Percentiles rank a stretch among this genome's conserved stretches.
Evolutionary conservation across 2,329 filamentous ascomycete species (phyloP).

Genomic region (Chaetothyriales sp.): DNA sequence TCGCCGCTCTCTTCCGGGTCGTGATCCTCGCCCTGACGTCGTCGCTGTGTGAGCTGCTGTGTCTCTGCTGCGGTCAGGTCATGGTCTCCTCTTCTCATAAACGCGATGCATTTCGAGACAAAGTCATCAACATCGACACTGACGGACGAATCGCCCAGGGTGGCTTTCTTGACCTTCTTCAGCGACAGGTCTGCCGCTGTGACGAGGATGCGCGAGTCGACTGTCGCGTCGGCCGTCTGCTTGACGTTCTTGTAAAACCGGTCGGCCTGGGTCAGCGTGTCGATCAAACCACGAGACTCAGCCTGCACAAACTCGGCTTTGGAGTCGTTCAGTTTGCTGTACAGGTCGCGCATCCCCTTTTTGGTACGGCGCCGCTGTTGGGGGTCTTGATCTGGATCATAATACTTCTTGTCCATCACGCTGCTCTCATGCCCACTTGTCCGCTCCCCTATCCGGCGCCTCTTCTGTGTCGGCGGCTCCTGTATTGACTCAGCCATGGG

Average conservation of each 20-base stretch:
- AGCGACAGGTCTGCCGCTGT: conserved; percentile 64
- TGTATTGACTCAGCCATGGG: background rate
- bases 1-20: conserved; percentile 54
- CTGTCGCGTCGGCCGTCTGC: conserved; percentile 78
- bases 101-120: conserved; percentile 73
- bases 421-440: background rate
- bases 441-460: background rate
- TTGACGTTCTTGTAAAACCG: conserved; percentile 52
- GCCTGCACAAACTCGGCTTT: conserved; percentile 54
- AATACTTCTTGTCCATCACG: conserved; percentile 37
- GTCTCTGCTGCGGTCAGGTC: conserved; percentile 11
- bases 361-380: conserved; percentile 58
- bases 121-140: conserved; percentile 85
- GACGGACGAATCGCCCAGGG: conserved; percentile 54
- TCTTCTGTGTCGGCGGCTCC: background rate
- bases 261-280: conserved; percentile 53
- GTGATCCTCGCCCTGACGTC: conserved; percentile 43
- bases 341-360: conserved; percentile 53
- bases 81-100: conserved; percentile 55
- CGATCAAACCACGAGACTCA: conserved; percentile 48
- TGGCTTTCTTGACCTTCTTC: conserved; percentile 60
- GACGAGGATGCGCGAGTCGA: conserved; percentile 77
- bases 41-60: conserved; percentile 21
- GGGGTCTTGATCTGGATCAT: conserved; percentile 70
- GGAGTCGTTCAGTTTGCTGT: conserved; percentile 43